Evolutionary conservation across 2,329 filamentous ascomycete genomes (phyloP), one percentile per base, ranked within the genome.

Genomic region (Dothideomycetidae sp.): DNA sequence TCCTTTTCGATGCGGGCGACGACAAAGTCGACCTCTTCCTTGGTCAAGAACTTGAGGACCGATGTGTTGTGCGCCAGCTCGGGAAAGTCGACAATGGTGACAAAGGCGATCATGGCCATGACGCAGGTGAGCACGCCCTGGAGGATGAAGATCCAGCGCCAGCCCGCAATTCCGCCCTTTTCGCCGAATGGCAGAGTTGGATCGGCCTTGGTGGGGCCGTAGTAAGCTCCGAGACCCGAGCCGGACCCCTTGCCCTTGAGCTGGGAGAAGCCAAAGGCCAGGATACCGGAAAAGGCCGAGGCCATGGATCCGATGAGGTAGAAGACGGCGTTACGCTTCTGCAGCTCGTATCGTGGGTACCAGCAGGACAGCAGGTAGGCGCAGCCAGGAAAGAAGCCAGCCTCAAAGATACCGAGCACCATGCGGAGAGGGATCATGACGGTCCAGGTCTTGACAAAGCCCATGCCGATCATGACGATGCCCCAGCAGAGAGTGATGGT

Each of bases 331-430:
- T 59, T 60, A 16, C 60, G 53, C 45, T 55, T 60, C 50, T 47
- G 50, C 1, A 60, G 47, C 31, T 60, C 57, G 45, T 54, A 57
- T 3, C 53, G 50, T 7, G 53, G 51, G 29, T 55, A 44, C 42
- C 39, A 41, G 5, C 21, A 36, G 5, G 19, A 23, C n/a, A 84
- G 66, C 4, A 83, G 60, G 50, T 81, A 83, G 0, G 80, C 75
- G 35, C 71, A 77, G 36, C 50, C 52, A 5, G 51, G 49, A 55
- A 82, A 83, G 57, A 78, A 81, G 0, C 78, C 73, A n/a, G 73
- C 52, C 31, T 82, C 78, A 16, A 81, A 64, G 2, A 76, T 44
- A 33, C 78, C 78, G 11, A 80, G 62, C 2, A 81, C 38, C 0
- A 74, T 57, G 31, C 77, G 61, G 28, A 77, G 55, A 0, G 59